Conservation (phyloP, 345 rosid genomes). For the Erucastrum elatum region DNA sequence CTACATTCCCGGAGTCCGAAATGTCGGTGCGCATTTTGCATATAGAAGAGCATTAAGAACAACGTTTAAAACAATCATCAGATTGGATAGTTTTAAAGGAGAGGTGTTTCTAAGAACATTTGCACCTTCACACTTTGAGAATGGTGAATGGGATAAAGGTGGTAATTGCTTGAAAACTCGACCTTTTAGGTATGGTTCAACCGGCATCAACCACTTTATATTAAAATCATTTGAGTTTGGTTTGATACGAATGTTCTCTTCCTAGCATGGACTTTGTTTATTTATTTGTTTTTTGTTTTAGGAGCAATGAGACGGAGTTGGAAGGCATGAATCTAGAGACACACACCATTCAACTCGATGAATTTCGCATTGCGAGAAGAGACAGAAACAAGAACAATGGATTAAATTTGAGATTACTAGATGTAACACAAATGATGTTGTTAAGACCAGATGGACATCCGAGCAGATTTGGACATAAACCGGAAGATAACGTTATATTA, state of each 20-base stretch:
- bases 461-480: slow-evolving; percentile 63
- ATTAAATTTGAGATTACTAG: slow-evolving; percentile 47
- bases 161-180: slow-evolving; percentile 65
- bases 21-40: slow-evolving; percentile 41
- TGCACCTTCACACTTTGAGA: slow-evolving; percentile 64
- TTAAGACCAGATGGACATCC: slow-evolving; percentile 84
- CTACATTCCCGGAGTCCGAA: slow-evolving; percentile 35
- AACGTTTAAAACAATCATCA: slow-evolving; percentile 47
- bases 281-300: no score
- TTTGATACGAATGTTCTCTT: neutral
- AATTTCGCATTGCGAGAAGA: slow-evolving; percentile 48
- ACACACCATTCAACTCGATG: slow-evolving; percentile 67
- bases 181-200: slow-evolving; percentile 49
- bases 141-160: slow-evolving; percentile 66
- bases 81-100: slow-evolving; percentile 51
- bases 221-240: neutral
- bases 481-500: slow-evolving; percentile 61
- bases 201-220: slow-evolving; percentile 14
- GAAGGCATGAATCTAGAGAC: slow-evolving; percentile 59
- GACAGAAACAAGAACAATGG: slow-evolving; percentile 35
- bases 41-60: slow-evolving; percentile 65
- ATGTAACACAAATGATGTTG: slow-evolving; percentile 52
- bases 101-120: slow-evolving; percentile 44
- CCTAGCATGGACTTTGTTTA: neutral
- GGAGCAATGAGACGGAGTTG: slow-evolving; percentile 46